Evolutionary conservation across 2,329 filamentous ascomycete species (phyloP).

Genomic region (Elsinoe arachidis): DNA sequence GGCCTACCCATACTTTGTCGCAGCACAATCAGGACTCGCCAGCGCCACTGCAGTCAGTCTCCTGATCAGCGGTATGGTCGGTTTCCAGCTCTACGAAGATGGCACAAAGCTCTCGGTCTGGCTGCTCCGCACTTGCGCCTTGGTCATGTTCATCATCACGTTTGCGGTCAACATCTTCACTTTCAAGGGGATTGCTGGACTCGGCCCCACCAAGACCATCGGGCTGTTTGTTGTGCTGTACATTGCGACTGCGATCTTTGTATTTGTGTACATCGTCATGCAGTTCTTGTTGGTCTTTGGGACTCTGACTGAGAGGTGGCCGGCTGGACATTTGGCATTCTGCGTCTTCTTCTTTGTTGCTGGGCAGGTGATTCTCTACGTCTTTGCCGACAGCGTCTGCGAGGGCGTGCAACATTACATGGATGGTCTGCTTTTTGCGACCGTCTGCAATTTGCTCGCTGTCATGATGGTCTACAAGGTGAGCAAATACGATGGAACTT

Average conservation of each 20-base stretch:
- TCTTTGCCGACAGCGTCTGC: constrained; percentile 79
- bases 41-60: constrained; percentile 83
- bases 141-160: constrained; percentile 74
- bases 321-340: constrained; percentile 82
- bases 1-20: constrained; percentile 85
- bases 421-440: constrained; percentile 89
- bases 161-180: constrained; percentile 84
- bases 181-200: constrained; percentile 83
- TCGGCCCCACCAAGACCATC: constrained; percentile 75
- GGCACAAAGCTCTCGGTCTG: constrained; percentile 89
- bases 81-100: constrained; percentile 97
- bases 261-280: constrained; percentile 77
- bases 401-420: constrained; percentile 79
- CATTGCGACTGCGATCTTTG: constrained; percentile 76
- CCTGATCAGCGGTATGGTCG: constrained; percentile 94
- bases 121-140: constrained; percentile 72
- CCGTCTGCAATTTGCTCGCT: constrained; percentile 81
- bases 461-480: constrained; percentile 99
- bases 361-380: constrained; percentile 88
- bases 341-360: constrained; percentile 85
- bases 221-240: constrained; percentile 89
- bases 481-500: constrained; percentile 20
- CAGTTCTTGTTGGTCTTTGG: constrained; percentile 82
- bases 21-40: constrained; percentile 72
- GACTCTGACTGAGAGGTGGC: constrained; percentile 92